These are phyloP conservation scores for Tolypocladium ovalisporum DNA, from an alignment of 2,329 filamentous ascomycete species.

Conservation along the genomic window DNA sequence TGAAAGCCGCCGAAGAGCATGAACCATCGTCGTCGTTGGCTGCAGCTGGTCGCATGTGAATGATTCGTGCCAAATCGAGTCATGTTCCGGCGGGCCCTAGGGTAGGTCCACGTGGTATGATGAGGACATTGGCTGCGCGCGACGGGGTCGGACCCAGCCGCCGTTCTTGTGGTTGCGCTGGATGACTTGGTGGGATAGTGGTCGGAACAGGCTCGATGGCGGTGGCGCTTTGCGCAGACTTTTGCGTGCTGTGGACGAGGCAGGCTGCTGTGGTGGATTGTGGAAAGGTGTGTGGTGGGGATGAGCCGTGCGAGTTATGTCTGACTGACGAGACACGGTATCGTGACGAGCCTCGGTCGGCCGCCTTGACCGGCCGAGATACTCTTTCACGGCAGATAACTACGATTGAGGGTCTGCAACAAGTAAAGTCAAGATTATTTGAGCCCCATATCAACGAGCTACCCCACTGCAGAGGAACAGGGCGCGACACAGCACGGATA, in stretches of 20 bases:
- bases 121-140: background rate
- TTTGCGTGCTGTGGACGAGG: background rate
- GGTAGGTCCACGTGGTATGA: background rate
- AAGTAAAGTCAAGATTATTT: background rate
- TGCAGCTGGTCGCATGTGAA: background rate
- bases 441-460: no score
- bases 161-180: background rate
- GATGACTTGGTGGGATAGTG: background rate
- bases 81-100: background rate
- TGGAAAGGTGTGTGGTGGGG: background rate
- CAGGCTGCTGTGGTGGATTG: background rate
- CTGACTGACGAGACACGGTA: background rate
- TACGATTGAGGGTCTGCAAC: background rate
- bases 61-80: background rate
- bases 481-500: background rate
- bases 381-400: background rate
- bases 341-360: background rate
- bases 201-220: background rate
- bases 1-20: background rate
- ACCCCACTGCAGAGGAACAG: no score
- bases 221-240: background rate
- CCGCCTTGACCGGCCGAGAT: no score
- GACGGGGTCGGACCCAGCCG: background rate
- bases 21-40: background rate
- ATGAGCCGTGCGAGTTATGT: background rate